Evolutionary conservation across 306 rosid genomes (phyloP).

Genomic region (Vachellia collinsii): DNA sequence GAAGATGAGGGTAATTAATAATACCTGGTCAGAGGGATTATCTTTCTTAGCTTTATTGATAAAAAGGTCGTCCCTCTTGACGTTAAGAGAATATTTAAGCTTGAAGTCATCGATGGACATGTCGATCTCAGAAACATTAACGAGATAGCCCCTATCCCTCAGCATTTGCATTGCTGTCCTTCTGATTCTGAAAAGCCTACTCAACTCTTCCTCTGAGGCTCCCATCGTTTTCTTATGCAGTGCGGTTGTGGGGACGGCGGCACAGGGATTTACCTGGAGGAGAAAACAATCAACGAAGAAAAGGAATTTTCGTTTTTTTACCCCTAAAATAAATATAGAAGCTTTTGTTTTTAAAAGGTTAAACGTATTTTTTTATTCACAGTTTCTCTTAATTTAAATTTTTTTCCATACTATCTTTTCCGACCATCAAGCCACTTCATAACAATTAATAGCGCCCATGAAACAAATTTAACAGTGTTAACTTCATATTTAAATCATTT

Average conservation of each 20-base stretch:
- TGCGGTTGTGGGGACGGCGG: neutral
- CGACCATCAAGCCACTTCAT: too few relatives aligned
- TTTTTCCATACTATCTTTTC: too few relatives aligned
- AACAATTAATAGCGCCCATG: too few relatives aligned
- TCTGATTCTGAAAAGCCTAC: conserved; percentile 48
- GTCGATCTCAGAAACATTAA: neutral
- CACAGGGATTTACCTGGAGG: neutral
- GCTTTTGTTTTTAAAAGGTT: too few relatives aligned
- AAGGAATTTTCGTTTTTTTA: neutral
- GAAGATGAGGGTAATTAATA: neutral
- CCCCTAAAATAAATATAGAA: neutral
- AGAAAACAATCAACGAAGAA: neutral
- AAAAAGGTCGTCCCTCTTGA: conserved; percentile 76
- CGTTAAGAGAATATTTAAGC: conserved; percentile 42
- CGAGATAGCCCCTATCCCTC: conserved; percentile 44
- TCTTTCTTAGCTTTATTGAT: conserved; percentile 59
- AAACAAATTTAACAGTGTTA: too few relatives aligned
- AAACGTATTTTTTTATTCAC: too few relatives aligned
- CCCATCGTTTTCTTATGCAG: conserved; percentile 49
- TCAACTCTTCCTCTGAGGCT: conserved; percentile 56
- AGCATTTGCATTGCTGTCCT: conserved; percentile 78
- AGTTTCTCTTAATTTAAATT: too few relatives aligned
- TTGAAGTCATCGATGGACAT: neutral
- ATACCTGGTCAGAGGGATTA: conserved; percentile 54
- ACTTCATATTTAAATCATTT: too few relatives aligned